Evolutionary conservation across 148 eudicot species (phyloP).

Genomic region (Arctostaphylos glauca): DNA sequence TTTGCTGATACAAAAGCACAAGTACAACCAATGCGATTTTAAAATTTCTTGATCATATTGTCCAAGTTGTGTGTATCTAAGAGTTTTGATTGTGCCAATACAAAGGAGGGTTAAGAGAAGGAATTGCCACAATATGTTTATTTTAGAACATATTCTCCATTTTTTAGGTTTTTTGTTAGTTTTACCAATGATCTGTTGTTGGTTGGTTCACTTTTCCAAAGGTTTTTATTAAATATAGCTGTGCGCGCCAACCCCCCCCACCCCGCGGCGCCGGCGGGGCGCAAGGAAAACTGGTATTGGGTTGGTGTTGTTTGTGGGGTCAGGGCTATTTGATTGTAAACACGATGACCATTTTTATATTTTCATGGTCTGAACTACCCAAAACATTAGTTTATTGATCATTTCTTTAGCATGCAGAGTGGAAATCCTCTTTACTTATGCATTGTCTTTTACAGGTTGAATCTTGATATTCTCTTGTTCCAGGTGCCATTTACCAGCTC

Average conservation of each 20-base stretch:
- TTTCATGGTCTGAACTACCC: neutral
- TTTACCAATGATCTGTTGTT: neutral
- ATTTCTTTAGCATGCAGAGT: slow-evolving; percentile 10
- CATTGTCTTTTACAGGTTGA: slow-evolving; percentile 30
- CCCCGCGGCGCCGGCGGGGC: too few relatives aligned
- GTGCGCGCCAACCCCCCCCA: too few relatives aligned
- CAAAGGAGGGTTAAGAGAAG: neutral
- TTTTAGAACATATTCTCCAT: neutral
- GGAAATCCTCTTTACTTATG: slow-evolving; percentile 19
- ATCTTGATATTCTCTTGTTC: slow-evolving; percentile 38
- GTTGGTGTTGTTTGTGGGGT: neutral
- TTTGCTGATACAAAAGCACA: neutral
- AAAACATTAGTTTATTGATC: neutral
- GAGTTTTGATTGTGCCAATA: neutral
- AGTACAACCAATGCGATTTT: neutral
- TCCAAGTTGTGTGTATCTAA: neutral
- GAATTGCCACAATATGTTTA: neutral
- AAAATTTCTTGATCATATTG: neutral
- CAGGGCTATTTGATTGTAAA: neutral
- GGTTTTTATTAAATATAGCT: too few relatives aligned
- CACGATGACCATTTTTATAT: neutral
- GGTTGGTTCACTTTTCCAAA: neutral
- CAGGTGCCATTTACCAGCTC: slow-evolving; percentile 95
- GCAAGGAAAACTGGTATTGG: neutral
- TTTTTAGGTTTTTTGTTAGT: neutral